Percentiles rank a stretch among this genome's conserved stretches.
Evolutionary conservation across 1,284 basidiomycete species (phyloP).

Genomic region (Puccinia novopanici): DNA sequence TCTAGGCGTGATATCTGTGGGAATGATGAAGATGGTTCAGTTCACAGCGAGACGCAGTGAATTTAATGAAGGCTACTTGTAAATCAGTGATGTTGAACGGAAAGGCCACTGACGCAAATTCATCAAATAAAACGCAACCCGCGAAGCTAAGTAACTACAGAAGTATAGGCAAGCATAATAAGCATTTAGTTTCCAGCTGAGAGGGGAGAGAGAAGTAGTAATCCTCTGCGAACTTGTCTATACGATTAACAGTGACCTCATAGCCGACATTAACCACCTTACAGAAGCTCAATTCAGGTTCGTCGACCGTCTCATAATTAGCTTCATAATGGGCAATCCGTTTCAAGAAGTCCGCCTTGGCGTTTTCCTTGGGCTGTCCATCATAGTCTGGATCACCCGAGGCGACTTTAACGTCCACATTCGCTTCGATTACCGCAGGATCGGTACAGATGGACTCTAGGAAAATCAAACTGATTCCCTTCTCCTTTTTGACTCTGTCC

Average conservation of each 20-base stretch:
- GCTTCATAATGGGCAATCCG: constrained; percentile 91
- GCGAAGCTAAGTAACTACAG: constrained; percentile 60
- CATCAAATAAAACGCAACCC: constrained; percentile 98
- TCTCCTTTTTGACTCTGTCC: constrained; percentile 75
- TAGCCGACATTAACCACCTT: constrained; percentile 48
- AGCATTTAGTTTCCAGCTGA: constrained; percentile 53
- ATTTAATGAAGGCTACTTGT: neutral
- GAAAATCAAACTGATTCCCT: constrained; percentile 86
- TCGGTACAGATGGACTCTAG: constrained; percentile 94
- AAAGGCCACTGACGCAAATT: constrained; percentile 62
- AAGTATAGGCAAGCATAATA: neutral
- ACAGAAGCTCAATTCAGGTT: constrained; percentile 61
- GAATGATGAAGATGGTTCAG: constrained; percentile 41
- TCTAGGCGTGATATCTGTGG: constrained; percentile 85
- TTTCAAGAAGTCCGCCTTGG: constrained; percentile 83
- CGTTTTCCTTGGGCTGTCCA: constrained; percentile 78
- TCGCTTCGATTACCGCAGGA: constrained; percentile 87
- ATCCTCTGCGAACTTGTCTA: constrained; percentile 39
- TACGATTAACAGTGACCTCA: constrained; percentile 46
- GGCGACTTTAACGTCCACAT: constrained; percentile 90
- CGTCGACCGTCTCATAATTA: constrained; percentile 85
- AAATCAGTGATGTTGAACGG: neutral
- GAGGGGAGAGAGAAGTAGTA: neutral
- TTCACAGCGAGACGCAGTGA: neutral
- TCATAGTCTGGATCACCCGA: constrained; percentile 98